Base-by-base conservation (phyloP, 805 yeast genomes). In the Yarrowia yakushimensis region DNA sequence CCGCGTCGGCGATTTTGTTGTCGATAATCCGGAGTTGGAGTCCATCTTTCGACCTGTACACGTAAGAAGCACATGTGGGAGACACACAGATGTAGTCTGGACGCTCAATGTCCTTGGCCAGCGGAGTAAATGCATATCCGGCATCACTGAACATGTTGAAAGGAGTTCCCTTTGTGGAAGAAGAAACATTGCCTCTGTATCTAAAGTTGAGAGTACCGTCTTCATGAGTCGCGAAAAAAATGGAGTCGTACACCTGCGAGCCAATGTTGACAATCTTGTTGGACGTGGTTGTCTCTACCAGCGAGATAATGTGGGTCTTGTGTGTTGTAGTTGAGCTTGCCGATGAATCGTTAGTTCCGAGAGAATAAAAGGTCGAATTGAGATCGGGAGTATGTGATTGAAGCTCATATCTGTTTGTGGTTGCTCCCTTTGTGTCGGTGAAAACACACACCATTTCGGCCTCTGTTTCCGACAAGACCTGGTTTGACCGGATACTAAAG, bases 11-110 rank as follows among this genome's bases (percentile, higher is more conserved):
- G 59, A 28, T 65, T 50, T 17, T 68, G 62, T 31, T 66, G 33
- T 27, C 43, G 33, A 65, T 33, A 65, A 66, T 22, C 57, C 66
- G 25, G 64, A 66, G 22, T 28, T 57, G 34, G 31, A 55, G 48
- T 23, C 45, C 57, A 20, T 28, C 63, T 8, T 31, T 31, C 4
- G 46, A 39, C 8, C 68, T 37, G 45, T 68, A 66, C 6, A 70
- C 73, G 46, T 66, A 69, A 2, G 73, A 69, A 25, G 66, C 66
- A 42, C 68, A 57, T 31, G 73, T 74, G 0, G 77, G 76, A 1
- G 78, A 75, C 1, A 76, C 17, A 46, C 72, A 68, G 3, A 73
- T 61, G 48, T 13, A 55, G 22, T 67, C 67, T 0, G 65, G 25
- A 1, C 69, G 64, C 3, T 33, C 62, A 0, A 39, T 4, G 39